Evolutionary conservation across 2,329 filamentous ascomycete species (phyloP), one percentile per base, ranked within the genome.

Genomic region (Fusarium metavorans): DNA sequence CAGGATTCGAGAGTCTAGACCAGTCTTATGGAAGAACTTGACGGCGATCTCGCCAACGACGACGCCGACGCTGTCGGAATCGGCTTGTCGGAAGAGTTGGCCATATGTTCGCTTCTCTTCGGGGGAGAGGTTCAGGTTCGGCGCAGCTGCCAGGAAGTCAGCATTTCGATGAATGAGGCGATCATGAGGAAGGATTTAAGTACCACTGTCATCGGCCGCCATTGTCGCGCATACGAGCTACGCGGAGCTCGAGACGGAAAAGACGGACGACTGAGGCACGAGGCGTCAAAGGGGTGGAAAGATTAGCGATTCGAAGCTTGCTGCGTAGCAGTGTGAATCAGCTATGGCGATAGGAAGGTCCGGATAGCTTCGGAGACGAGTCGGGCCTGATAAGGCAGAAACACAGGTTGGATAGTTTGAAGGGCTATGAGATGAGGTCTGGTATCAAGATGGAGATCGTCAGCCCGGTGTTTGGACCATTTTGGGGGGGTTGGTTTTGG

Each of bases 11-110:
- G 95, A 94, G 71, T 96, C 92, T 58, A 99, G 88, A 77, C 94
- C 92, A 54, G 97, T 98, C 88, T 97, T 97, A 84, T 98, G 95
- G 82, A 99, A 99, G 87, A 99, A 98, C 82, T 95, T 94, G 83
- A 99, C 95, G 68, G 97, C 97, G 71, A 97, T 90, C 84, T 99
- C 97, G 83, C 97, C 97, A 20, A 97, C 98, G 37, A 99, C 94
- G 74, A 98, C 95, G 66, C 95, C 95, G 67, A 98, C 92, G 81
- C 91, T 93, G 78, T 98, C 97, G 69, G 93, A 93, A 84, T 99
- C 97, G 76, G 97, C 97, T 79, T 95, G 93, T 83, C 94, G 92
- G 85, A 99, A 98, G 73, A 99, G 92, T 84, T 97, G 95, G 78
- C 93, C 94, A 84, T 97, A 99, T 69, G 94, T 91, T 83, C 95